Evolutionary conservation across 2,329 filamentous ascomycete genomes (phyloP).

Genomic region (Beauveria pseudobassiana): DNA sequence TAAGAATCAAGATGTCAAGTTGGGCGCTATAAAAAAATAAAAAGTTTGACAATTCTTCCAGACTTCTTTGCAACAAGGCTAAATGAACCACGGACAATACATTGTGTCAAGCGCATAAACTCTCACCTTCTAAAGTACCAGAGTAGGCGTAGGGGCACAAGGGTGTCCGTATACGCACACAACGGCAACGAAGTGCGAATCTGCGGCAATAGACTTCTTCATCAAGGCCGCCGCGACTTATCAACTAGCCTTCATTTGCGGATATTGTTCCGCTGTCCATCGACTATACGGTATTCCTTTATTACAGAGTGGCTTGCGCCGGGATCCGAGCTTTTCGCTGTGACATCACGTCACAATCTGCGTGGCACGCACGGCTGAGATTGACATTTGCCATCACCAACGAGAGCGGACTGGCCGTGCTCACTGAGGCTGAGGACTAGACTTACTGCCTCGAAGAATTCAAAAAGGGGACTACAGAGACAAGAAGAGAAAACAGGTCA

Average conservation of each 20-base stretch:
- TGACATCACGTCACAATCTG: constrained; percentile 1
- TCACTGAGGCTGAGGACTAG: neutral
- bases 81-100: neutral
- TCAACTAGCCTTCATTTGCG: too few species aligned
- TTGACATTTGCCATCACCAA: neutral
- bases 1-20: neutral
- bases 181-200: too few species aligned
- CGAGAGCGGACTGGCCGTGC: neutral
- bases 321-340: neutral
- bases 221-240: too few species aligned
- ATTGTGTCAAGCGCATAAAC: neutral
- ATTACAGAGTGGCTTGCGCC: neutral
- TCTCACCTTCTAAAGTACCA: neutral
- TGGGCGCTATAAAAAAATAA: neutral
- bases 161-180: neutral
- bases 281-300: too few species aligned
- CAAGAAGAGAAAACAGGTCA: neutral
- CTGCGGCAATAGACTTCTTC: too few species aligned
- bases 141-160: too few species aligned
- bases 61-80: neutral
- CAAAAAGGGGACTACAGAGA: neutral
- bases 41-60: neutral
- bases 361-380: neutral
- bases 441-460: neutral
- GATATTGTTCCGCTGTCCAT: too few species aligned